These are phyloP conservation scores for Carex sylvatica DNA, from an alignment of 202 grass and related monocot genomes.

Conservation along the genomic window DNA sequence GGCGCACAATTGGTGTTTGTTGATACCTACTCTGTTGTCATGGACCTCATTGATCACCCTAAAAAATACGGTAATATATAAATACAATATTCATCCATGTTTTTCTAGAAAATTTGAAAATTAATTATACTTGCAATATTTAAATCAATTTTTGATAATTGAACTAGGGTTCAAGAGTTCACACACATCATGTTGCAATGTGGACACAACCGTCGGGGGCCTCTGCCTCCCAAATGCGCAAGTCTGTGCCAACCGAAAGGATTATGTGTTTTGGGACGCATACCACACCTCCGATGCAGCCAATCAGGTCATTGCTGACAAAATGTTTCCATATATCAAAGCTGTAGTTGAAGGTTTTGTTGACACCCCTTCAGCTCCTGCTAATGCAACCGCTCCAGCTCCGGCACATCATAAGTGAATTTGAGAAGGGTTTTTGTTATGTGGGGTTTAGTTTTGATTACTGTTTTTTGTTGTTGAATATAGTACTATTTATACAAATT, in stretches of 20 bases:
- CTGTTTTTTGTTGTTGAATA: neutral
- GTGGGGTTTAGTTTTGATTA: neutral
- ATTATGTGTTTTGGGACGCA: conserved; percentile 93
- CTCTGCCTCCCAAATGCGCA: conserved; percentile 78
- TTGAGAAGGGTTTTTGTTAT: conserved; percentile 5
- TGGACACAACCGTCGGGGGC: conserved; percentile 74
- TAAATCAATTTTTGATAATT: neutral
- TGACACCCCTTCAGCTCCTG: neutral
- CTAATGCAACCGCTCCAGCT: neutral
- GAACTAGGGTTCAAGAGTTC: conserved; percentile 74
- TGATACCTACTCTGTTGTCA: conserved; percentile 66
- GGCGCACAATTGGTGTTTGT: conserved; percentile 50
- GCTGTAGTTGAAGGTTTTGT: conserved; percentile 8
- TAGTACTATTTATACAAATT: neutral
- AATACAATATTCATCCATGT: neutral
- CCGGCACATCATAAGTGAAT: neutral
- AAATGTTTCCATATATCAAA: conserved; percentile 54
- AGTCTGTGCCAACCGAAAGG: conserved; percentile 61
- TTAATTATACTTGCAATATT: neutral
- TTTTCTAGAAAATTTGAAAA: neutral
- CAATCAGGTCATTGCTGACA: conserved; percentile 69
- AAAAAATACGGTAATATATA: conserved; percentile 55
- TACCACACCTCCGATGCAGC: conserved; percentile 95
- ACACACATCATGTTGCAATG: conserved; percentile 87
- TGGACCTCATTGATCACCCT: conserved; percentile 86